Conservation (phyloP, 164 flowering plant genomes). For the Stephania cephalantha region DNA sequence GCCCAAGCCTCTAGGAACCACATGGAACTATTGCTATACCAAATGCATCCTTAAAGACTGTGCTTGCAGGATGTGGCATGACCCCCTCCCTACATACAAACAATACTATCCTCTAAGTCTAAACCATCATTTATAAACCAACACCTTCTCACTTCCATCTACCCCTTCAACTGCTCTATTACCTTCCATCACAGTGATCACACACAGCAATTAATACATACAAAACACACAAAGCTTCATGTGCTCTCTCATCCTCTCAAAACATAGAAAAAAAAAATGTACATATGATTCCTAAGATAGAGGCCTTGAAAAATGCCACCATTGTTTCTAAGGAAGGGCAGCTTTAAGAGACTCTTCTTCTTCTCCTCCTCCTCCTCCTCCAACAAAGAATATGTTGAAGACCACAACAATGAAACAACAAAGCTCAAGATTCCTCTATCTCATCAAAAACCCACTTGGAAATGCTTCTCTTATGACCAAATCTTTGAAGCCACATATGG, state of each 20-base stretch:
- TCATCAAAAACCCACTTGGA: conserved; percentile 65
- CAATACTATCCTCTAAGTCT: no score
- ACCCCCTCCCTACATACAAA: no score
- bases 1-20: no score
- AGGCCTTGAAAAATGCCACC: conserved; percentile 18
- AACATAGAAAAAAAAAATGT: background rate
- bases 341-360: conserved; percentile 74
- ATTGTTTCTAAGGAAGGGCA: conserved; percentile 24
- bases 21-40: no score
- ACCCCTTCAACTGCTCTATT: background rate
- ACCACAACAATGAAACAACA: background rate
- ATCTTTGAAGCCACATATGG: conserved; percentile 69
- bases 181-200: background rate
- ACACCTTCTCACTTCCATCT: background rate
- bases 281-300: conserved; percentile 6
- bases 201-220: conserved; percentile 4
- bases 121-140: no score
- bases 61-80: no score
- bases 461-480: conserved; percentile 77
- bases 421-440: conserved; percentile 12
- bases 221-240: background rate
- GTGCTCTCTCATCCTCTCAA: no score
- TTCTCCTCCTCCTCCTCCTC: background rate
- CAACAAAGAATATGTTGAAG: background rate
- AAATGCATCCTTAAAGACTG: no score